Evolutionary conservation across 306 rosid species (phyloP).

Genomic region (Potentilla sterilis): DNA sequence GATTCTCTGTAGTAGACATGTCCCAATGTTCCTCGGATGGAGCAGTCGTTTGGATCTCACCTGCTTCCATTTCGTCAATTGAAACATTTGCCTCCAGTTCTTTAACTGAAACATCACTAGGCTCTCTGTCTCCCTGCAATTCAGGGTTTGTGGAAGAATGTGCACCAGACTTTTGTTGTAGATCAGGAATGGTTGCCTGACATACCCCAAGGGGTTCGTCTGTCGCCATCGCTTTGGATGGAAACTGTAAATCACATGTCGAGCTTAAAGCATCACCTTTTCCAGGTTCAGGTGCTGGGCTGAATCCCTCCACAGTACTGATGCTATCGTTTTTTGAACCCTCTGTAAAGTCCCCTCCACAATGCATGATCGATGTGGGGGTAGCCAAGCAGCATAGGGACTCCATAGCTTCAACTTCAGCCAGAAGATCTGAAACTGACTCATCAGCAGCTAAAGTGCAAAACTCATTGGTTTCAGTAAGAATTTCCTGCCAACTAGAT

Average conservation of each 20-base stretch:
- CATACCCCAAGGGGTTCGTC: slow-evolving; percentile 40
- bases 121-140: slow-evolving; percentile 47
- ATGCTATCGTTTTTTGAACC: slow-evolving; percentile 71
- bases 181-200: slow-evolving; percentile 45
- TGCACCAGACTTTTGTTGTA: slow-evolving; percentile 43
- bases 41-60: slow-evolving; percentile 39
- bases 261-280: slow-evolving; percentile 85
- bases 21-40: slow-evolving; percentile 51
- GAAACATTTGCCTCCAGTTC: slow-evolving; percentile 56
- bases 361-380: slow-evolving; percentile 61
- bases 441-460: slow-evolving; percentile 60
- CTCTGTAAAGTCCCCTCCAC: slow-evolving; percentile 56
- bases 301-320: slow-evolving; percentile 59
- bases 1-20: slow-evolving; percentile 39
- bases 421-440: slow-evolving; percentile 94
- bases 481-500: slow-evolving; percentile 71
- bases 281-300: slow-evolving; percentile 72
- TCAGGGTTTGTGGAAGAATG: slow-evolving; percentile 51
- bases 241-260: slow-evolving; percentile 56
- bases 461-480: slow-evolving; percentile 65
- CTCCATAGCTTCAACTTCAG: slow-evolving; percentile 99
- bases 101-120: slow-evolving; percentile 47
- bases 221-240: slow-evolving; percentile 40
- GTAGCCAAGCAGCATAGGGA: slow-evolving; percentile 77
- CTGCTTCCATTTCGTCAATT: slow-evolving; percentile 48